These are phyloP conservation scores for Globisporangium okanoganense DNA, from an alignment of 352 stramenopile species.

Conservation along the genomic window DNA sequence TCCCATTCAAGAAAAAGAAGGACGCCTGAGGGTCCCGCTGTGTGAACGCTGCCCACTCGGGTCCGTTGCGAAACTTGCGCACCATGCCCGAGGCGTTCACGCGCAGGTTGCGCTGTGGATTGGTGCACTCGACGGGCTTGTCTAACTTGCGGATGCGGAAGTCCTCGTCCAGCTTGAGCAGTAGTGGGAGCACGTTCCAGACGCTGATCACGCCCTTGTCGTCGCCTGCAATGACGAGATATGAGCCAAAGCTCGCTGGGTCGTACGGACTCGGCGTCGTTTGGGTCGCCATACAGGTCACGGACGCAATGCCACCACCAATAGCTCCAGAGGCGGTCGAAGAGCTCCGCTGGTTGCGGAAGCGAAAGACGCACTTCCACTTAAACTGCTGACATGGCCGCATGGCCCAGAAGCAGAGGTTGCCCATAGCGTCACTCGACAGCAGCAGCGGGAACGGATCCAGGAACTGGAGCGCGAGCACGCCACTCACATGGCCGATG, in stretches of 20 bases:
- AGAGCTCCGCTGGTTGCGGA: conserved; percentile 46
- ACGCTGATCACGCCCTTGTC: conserved; percentile 73
- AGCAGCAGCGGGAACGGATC: conserved; percentile 71
- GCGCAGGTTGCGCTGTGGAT: conserved; percentile 68
- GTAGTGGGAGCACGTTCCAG: conserved; percentile 66
- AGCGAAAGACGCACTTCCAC: conserved; percentile 73
- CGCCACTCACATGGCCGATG: conserved; percentile 64
- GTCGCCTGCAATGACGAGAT: conserved; percentile 63
- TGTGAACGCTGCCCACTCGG: conserved; percentile 54
- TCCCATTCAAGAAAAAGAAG: conserved; percentile 59
- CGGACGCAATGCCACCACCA: conserved; percentile 29
- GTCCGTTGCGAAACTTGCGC: conserved; percentile 57
- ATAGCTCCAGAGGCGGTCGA: background rate
- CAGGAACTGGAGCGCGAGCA: conserved; percentile 64
- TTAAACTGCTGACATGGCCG: conserved; percentile 54
- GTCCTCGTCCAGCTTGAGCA: conserved; percentile 48
- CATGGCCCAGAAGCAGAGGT: conserved; percentile 77
- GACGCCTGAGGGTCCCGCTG: conserved; percentile 41
- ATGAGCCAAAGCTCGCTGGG: conserved; percentile 26
- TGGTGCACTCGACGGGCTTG: conserved; percentile 61
- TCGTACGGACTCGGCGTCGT: conserved; percentile 23
- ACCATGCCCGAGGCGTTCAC: conserved; percentile 67
- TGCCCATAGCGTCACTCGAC: conserved; percentile 64
- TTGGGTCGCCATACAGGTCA: conserved; percentile 44
- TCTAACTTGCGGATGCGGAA: conserved; percentile 41